Evolutionary conservation across 2,329 filamentous ascomycete species (phyloP).

Genomic region (Colletotrichum cordylinicola): DNA sequence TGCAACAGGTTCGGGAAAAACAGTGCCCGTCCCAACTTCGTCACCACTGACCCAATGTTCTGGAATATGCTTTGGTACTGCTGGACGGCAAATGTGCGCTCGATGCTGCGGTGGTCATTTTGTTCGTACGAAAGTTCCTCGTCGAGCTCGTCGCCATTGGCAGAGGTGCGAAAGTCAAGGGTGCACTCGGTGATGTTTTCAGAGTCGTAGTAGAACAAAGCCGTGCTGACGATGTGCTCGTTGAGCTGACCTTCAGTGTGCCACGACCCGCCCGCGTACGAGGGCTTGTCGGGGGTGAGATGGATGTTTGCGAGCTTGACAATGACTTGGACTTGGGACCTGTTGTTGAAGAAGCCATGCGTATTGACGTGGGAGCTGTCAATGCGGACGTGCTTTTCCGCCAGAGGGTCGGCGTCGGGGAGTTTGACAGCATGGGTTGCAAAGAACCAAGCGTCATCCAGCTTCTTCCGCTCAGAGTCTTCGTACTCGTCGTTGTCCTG

Average conservation of each 20-base stretch:
- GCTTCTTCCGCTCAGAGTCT: background rate
- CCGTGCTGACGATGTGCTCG: slow-evolving; percentile 68
- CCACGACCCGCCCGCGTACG: slow-evolving; percentile 58
- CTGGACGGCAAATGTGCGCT: slow-evolving; percentile 38
- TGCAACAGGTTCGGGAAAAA: slow-evolving; percentile 62
- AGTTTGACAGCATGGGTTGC: background rate
- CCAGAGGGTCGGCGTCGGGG: background rate
- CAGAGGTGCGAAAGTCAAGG: slow-evolving; percentile 54
- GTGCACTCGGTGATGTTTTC: slow-evolving; percentile 62
- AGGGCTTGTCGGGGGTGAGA: slow-evolving; percentile 61
- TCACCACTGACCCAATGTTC: slow-evolving; percentile 51
- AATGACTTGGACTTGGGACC: slow-evolving; percentile 59
- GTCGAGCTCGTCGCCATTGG: slow-evolving; percentile 31
- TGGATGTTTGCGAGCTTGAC: slow-evolving; percentile 69
- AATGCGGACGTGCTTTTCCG: background rate
- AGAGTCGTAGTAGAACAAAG: slow-evolving; percentile 65
- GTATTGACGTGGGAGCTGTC: background rate
- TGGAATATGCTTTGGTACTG: slow-evolving; percentile 33
- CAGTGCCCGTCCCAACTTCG: slow-evolving; percentile 51
- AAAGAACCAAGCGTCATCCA: background rate
- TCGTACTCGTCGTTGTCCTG: background rate
- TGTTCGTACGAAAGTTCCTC: slow-evolving; percentile 33
- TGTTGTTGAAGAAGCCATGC: background rate
- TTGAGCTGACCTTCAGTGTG: slow-evolving; percentile 62
- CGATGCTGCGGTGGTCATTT: slow-evolving; percentile 36